Conservation (phyloP, 805 yeast genomes). For the Teunomyces tritomae region DNA sequence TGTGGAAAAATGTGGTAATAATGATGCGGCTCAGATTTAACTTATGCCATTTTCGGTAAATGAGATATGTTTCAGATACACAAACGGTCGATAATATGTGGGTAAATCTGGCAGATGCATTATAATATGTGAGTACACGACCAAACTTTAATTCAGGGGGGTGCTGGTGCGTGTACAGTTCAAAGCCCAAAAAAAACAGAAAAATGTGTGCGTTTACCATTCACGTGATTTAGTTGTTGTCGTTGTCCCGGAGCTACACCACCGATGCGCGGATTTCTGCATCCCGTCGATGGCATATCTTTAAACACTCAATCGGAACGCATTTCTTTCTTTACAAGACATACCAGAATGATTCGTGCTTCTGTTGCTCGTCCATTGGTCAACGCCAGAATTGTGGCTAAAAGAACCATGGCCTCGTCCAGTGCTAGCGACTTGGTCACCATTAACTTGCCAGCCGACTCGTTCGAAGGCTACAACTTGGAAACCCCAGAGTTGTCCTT, state of each 20-base stretch:
- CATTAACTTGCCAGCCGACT: conserved; percentile 70
- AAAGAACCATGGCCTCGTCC: conserved; percentile 36
- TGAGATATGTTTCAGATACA: not conserved
- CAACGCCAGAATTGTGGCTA: conserved; percentile 16
- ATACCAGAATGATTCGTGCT: conserved; percentile 15
- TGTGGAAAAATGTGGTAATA: not conserved
- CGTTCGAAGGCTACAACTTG: conserved; percentile 84
- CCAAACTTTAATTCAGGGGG: no score
- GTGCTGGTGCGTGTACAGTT: no score
- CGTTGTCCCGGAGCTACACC: not conserved
- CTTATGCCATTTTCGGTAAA: not conserved
- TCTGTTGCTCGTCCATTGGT: conserved; percentile 15
- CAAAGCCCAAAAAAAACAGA: not conserved
- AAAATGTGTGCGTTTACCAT: not conserved
- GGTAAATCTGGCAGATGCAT: not conserved
- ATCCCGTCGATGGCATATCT: conserved; percentile 15
- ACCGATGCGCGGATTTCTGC: conserved; percentile 11
- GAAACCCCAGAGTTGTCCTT: conserved; percentile 65
- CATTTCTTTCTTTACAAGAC: conserved; percentile 3
- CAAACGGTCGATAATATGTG: not conserved
- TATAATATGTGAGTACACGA: no score
- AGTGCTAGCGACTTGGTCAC: conserved; percentile 34
- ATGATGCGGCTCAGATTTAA: not conserved
- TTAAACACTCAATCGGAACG: conserved; percentile 10
- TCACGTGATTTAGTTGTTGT: not conserved